Base-by-base conservation (phyloP, 2,329 filamentous ascomycete species). In the Coleophoma eucalyptorum region DNA sequence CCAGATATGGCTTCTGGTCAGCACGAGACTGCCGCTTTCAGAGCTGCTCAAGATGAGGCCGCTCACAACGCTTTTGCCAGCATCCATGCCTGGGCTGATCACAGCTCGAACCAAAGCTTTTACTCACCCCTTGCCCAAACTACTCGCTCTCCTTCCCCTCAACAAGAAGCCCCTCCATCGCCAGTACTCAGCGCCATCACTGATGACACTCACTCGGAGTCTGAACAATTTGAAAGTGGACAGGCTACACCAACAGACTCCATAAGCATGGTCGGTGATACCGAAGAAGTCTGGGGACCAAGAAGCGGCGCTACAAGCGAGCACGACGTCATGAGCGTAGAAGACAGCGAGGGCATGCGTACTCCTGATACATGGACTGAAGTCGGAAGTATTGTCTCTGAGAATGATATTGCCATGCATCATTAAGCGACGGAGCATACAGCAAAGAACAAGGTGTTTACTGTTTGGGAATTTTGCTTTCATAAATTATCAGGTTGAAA, bases 301-400 rank as follows among this genome's bases (percentile, higher is more conserved):
- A 52, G 31, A 62, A 66, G 45, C 68, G 70, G 63, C 8, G 69
- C 70, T 31, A 69, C 58, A 12, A 69, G 67, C 16, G 70, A 74
- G 41, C 79, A 72, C 48, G 81, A 83, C 53, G 75, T 84, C 15
- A 66, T 83, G 69, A 84, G 80, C 58, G 78, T 82, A 56, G 26
- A 26, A 26, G 80, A 78, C 58, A 79, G 78, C 32, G 65, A 67
- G 10, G 80, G 79, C 31, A 76, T 84, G 60, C 66, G 73, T 49
- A 86, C 82, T 1, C 82, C 83, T 0, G 74, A 75, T 1, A 83
- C 78, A 65, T 86, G 83, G 83, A 83, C 79, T 6, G 83, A 86
- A 62, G 75, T 86, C 13, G 83, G 80, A 52, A 86, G 82, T 55
- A 75, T 81, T 12, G 69, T 84, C 21, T 84, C 81, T 62, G 63